Evolutionary conservation across 805 yeast species (phyloP), one percentile per base, ranked within the genome.

Genomic region (Yueomyces sinensis): DNA sequence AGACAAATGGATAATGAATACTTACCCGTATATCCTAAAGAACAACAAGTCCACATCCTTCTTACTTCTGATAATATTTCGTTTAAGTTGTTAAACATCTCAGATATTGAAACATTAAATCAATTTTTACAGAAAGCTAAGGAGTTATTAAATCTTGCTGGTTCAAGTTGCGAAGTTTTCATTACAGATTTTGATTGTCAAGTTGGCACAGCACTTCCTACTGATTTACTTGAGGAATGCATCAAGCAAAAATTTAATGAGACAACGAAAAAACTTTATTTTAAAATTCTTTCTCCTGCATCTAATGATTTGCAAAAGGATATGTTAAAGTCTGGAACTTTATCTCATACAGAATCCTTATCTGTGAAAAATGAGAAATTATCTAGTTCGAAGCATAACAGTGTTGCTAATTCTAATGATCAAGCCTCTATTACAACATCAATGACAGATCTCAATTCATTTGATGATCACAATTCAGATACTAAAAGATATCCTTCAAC

Each of bases 161-260:
- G 49, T 9, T 36, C 44, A 6, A 50, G 51, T 11, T 35, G 55
- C 23, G 50, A 65, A 0, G 62, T 74, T 29, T 79, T 76, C 42
- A 53, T 83, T 40, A 79, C 94, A 0, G 94, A 83, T 34, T 72
- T 75, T 50, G 73, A 74, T 16, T 61, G 74, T 32, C 63, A 65
- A 13, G 65, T 68, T 20, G 89, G 86, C 20, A 68, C 60, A 4
- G 62, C 74, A 0, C 44, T 80, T 15, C 68, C 75, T 17, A 77
- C 74, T 31, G 62, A 62, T 2, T 45, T 66, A 1, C 37, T 77
- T 3, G 59, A 59, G 2, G 41, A 43, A 2, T 44, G 71, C 2
- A 44, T 69, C 9, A 47, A 52, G 1, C 46, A 57, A 18, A 41
- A 46, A 13, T 68, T 66, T 37, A 40, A 48, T 7, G 50, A 54